Conservation (phyloP, 352 stramenopile species). For the Phytophthora brassicae region DNA sequence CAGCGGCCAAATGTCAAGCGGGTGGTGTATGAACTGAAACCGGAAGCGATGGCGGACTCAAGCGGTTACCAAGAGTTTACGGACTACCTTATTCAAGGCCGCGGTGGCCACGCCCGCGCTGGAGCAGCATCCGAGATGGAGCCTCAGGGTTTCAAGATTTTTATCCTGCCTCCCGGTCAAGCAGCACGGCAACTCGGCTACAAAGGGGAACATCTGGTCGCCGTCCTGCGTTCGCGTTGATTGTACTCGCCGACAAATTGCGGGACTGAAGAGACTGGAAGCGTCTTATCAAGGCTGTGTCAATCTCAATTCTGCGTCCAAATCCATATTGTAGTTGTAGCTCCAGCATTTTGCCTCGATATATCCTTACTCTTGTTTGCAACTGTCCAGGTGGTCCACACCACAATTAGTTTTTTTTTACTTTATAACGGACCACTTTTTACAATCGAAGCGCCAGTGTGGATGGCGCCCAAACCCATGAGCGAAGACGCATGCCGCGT, state of each 20-base stretch:
- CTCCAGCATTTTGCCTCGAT: too few species aligned
- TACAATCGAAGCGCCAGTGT: slow-evolving; percentile 1
- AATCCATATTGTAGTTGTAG: slow-evolving; percentile 11
- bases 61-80: slow-evolving; percentile 63
- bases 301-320: slow-evolving; percentile 9
- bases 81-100: slow-evolving; percentile 62
- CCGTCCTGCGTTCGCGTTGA: slow-evolving; percentile 54
- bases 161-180: slow-evolving; percentile 69
- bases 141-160: slow-evolving; percentile 66
- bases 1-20: slow-evolving; percentile 48
- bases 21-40: slow-evolving; percentile 70
- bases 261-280: neutral
- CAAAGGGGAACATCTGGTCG: slow-evolving; percentile 69
- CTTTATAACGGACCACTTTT: slow-evolving; percentile 13
- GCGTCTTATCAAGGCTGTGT: slow-evolving; percentile 12
- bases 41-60: slow-evolving; percentile 53
- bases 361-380: too few species aligned
- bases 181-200: slow-evolving; percentile 71
- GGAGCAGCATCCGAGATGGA: slow-evolving; percentile 66
- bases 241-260: slow-evolving; percentile 4
- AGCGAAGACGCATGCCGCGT: slow-evolving; percentile 80
- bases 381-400: slow-evolving; percentile 22
- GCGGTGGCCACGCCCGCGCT: slow-evolving; percentile 45
- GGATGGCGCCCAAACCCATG: slow-evolving; percentile 38
- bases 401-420: slow-evolving; percentile 15